Evolutionary conservation across 331 rosid species (phyloP).

Genomic region (Malus hybrid): DNA sequence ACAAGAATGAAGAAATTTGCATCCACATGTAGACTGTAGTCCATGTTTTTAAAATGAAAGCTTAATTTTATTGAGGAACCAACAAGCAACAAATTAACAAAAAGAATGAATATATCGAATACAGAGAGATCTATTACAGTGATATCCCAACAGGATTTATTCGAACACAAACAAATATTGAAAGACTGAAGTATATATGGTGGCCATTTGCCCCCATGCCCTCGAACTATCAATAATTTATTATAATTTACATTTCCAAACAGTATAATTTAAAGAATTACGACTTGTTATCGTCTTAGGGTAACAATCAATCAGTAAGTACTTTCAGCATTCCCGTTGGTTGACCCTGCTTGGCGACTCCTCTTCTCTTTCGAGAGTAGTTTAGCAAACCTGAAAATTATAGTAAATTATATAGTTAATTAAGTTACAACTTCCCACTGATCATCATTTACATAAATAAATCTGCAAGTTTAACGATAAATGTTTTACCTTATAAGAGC

Average conservation of each 20-base stretch:
- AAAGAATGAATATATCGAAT: not conserved
- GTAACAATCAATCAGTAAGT: not conserved
- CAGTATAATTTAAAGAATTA: not conserved
- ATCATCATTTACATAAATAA: not conserved
- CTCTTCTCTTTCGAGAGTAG: slow-evolving; percentile 18
- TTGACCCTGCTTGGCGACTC: slow-evolving; percentile 2
- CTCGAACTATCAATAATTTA: not conserved
- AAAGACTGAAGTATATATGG: not conserved
- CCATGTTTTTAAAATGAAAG: not conserved
- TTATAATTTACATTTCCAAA: not conserved
- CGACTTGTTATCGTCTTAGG: not conserved
- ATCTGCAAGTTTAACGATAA: not conserved
- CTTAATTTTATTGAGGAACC: not conserved
- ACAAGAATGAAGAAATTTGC: no score
- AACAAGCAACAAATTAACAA: not conserved
- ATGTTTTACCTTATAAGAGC: slow-evolving; percentile 23
- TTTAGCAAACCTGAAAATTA: slow-evolving; percentile 18
- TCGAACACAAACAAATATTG: not conserved
- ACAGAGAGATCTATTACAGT: not conserved
- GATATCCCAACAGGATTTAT: not conserved
- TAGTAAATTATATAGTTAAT: not conserved
- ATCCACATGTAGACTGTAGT: no score
- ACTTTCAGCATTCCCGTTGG: not conserved
- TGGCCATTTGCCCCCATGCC: not conserved
- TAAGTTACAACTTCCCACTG: not conserved